A percentile compares a stretch with the other conserved stretches of the same genome.
These are phyloP conservation scores for Dactylellina leptospora DNA, from an alignment of 2,329 filamentous ascomycete species.

Conservation along the genomic window DNA sequence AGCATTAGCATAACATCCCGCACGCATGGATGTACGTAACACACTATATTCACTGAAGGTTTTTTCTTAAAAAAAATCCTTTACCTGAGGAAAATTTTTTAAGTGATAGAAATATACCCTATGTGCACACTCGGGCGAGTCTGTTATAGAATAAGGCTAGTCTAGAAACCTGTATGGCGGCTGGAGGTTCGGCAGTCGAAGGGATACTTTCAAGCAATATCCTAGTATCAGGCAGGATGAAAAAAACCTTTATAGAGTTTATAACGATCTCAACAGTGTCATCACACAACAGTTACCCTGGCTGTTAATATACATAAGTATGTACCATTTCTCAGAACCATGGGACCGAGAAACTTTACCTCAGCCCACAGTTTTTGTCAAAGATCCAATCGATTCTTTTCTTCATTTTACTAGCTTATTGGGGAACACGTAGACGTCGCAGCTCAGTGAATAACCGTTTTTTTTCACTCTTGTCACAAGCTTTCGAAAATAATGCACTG, in stretches of 20 bases:
- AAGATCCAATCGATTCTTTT: too few relatives aligned
- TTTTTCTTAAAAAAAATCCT: background rate
- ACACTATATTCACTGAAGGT: background rate
- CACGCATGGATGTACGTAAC: background rate
- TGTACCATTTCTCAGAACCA: too few relatives aligned
- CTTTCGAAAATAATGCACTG: too few relatives aligned
- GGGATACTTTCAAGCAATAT: constrained; percentile 49
- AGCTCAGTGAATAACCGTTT: too few relatives aligned
- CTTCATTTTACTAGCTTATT: too few relatives aligned
- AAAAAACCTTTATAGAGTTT: background rate
- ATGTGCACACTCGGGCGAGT: background rate
- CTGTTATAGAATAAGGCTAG: background rate
- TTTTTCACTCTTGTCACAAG: too few relatives aligned
- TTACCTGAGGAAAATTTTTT: background rate
- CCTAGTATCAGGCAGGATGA: constrained; percentile 18
- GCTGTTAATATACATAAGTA: too few relatives aligned
- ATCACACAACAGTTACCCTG: constrained; percentile 13
- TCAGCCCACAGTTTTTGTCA: too few relatives aligned
- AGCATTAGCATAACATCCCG: constrained; percentile 4
- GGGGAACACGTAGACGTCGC: too few relatives aligned
- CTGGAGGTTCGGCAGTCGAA: too few relatives aligned
- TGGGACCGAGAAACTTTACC: too few relatives aligned
- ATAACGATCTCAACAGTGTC: constrained; percentile 14
- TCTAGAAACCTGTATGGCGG: background rate
- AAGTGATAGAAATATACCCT: background rate